A percentile compares a stretch with the other conserved stretches of the same genome.
Evolutionary conservation across 139 green algal species (phyloP).

Genomic region (Trebouxia sp.): DNA sequence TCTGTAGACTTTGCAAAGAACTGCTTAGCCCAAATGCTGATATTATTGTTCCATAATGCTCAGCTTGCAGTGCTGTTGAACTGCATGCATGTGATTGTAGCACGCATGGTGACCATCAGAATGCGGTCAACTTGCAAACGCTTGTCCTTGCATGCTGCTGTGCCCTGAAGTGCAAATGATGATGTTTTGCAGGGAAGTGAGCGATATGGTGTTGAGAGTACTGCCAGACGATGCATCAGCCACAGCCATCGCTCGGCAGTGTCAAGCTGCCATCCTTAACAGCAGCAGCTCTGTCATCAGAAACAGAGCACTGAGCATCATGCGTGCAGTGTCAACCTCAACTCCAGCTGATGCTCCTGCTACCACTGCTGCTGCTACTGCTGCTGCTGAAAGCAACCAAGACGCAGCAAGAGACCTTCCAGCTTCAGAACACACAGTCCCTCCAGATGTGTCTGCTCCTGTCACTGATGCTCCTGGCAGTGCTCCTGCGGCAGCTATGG

Average conservation of each 20-base stretch:
- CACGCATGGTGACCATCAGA: no score
- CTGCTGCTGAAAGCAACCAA: neutral
- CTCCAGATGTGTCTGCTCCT: no score
- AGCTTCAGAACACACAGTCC: no score
- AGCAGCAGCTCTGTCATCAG: neutral
- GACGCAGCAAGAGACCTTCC: no score
- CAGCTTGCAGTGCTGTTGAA: neutral
- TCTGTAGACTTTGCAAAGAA: neutral
- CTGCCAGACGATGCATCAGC: neutral
- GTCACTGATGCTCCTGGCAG: no score
- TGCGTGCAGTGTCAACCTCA: neutral
- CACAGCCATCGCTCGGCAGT: neutral
- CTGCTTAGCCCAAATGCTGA: no score
- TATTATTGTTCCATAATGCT: no score
- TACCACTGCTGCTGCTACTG: neutral
- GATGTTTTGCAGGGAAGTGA: neutral
- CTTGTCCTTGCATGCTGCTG: neutral
- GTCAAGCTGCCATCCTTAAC: neutral
- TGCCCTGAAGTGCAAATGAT: neutral
- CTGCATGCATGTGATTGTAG: no score
- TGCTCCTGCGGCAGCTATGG: no score
- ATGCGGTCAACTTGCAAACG: no score
- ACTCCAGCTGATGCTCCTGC: neutral
- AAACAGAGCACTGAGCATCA: conserved; percentile 16
- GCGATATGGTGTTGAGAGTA: neutral